These are phyloP conservation scores for Ustilago lituana DNA, from an alignment of 1,284 basidiomycete species.

Conservation along the genomic window DNA sequence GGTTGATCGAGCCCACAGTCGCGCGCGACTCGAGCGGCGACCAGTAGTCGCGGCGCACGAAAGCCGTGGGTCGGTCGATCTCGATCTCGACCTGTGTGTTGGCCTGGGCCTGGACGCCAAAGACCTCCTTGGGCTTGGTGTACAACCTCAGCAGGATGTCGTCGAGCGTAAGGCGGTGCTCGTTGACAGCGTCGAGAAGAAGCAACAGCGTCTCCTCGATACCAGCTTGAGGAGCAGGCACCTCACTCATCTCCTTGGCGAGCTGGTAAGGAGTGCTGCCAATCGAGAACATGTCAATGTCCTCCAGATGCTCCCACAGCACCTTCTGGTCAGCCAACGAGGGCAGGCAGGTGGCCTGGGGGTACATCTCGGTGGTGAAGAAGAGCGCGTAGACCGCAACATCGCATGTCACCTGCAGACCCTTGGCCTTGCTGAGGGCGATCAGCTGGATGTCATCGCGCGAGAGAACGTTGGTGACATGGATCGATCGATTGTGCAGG, in stretches of 20 bases:
- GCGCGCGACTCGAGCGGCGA: constrained; percentile 80
- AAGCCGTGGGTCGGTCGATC: constrained; percentile 80
- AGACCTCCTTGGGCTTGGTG: constrained; percentile 92
- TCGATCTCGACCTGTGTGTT: constrained; percentile 83
- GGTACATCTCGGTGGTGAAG: constrained; percentile 78
- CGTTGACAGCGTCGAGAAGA: constrained; percentile 83
- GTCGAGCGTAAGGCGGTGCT: constrained; percentile 82
- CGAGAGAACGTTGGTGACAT: constrained; percentile 90
- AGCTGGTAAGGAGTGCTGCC: constrained; percentile 84
- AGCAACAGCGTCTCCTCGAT: constrained; percentile 88
- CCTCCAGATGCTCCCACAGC: constrained; percentile 85
- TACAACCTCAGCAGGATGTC: constrained; percentile 83
- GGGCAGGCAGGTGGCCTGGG: constrained; percentile 75
- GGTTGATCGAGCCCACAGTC: constrained; percentile 82
- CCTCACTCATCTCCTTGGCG: constrained; percentile 76
- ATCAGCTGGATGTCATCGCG: constrained; percentile 91
- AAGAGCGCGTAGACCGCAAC: constrained; percentile 92
- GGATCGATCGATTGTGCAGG: constrained; percentile 86
- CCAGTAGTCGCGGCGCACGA: constrained; percentile 74
- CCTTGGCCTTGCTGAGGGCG: constrained; percentile 91
- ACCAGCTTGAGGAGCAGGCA: constrained; percentile 79
- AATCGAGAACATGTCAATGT: constrained; percentile 91
- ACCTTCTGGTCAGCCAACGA: constrained; percentile 80
- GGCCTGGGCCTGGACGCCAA: constrained; percentile 84
- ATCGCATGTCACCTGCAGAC: constrained; percentile 94